These are phyloP conservation scores for Trichomonas tenax DNA, from an alignment of 208 protist species.

Conservation along the genomic window DNA sequence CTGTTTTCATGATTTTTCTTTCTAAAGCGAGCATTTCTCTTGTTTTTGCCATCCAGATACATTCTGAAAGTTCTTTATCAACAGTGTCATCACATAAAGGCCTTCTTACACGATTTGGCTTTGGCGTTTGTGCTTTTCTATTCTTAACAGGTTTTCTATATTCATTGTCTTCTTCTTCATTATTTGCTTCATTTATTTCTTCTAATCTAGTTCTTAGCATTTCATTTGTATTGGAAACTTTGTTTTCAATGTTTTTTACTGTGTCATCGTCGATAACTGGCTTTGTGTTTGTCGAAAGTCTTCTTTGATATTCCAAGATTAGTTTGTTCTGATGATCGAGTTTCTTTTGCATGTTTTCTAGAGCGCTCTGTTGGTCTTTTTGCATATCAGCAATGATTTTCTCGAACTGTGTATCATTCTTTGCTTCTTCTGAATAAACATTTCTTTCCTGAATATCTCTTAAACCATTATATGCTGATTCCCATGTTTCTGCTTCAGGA, in stretches of 20 bases:
- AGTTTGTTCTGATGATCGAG: not conserved
- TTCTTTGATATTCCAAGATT: not conserved
- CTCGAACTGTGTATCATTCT: not conserved
- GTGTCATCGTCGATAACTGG: not conserved
- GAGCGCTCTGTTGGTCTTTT: not conserved
- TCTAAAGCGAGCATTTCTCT: not conserved
- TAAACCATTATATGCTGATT: not conserved
- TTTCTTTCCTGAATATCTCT: not conserved
- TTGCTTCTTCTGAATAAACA: not conserved
- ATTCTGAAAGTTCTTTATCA: not conserved
- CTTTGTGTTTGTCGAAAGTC: not conserved
- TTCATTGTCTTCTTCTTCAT: not conserved
- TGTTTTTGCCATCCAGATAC: not conserved
- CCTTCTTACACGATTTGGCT: not conserved
- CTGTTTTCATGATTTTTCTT: not conserved
- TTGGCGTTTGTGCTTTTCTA: not conserved
- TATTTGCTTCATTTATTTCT: not conserved
- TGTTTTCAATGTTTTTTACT: not conserved
- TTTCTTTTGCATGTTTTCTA: not conserved
- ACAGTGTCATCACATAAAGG: not conserved
- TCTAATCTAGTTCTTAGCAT: not conserved
- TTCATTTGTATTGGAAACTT: not conserved
- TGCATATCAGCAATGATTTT: not conserved
- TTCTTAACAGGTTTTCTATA: not conserved
- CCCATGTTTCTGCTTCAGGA: not conserved